Base-by-base conservation (phyloP, 1,139 yeast genomes). In the Geotrichum restrictum region DNA sequence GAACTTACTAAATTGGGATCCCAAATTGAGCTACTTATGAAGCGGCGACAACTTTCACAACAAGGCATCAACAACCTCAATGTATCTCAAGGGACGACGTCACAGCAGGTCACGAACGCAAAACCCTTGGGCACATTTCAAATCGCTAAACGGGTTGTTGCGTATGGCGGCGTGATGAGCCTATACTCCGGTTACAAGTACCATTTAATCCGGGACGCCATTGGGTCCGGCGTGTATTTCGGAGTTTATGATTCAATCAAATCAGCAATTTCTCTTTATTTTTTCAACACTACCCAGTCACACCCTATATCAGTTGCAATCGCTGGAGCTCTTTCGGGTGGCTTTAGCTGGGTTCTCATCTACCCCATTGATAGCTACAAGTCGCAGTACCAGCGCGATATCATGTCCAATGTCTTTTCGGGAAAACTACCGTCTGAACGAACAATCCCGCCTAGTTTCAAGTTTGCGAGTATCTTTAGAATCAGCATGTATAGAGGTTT, bases 281-380 rank as follows among this genome's bases (percentile, higher is more conserved):
- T 70, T 1, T 64, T 68, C 8, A 50, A 59, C 16, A 57, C 68
- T 16, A 69, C 69, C 4, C 62, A 66, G 24, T 67, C 71, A 1
- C 70, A 64, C 49, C 69, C 79, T 1, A 40, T 70, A 0, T 66
- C 77, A 1, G 71, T 79, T 27, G 78, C 83, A 3, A 51, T 83
- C 2, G 87, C 94, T 0, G 96, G 95, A n/a, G 95, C 89, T 0
- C 59, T 82, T 36, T 81, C 94, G 1, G 96, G 96, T 1, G 78
- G 83, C 11, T 68, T 82, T 16, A 77, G 88, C 48, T 87, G 95
- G 94, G 68, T 80, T 1, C 66, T 81, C 1, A 82, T 87, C 1
- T 88, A 85, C 69, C 96, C 96, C 0, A 66, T 88, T 1, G 96
- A 88, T 65, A 87, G 95, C 0, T 74, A 83, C 56, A 88, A 88